Evolutionary conservation across 345 rosid genomes (phyloP), one percentile per base, ranked within the genome.

Genomic region (Durio zibethinus): DNA sequence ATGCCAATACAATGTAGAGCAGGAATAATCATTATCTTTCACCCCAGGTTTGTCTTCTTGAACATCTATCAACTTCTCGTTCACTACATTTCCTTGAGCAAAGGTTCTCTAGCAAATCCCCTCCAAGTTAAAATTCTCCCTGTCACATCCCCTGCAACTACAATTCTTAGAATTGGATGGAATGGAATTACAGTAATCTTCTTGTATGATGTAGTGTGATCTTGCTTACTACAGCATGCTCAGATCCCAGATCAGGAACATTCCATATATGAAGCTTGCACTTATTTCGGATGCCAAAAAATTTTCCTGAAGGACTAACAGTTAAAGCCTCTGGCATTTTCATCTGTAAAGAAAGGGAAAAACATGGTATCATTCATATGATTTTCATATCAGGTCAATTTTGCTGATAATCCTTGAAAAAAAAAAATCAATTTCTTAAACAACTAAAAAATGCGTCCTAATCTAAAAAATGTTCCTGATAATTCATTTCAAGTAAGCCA

Each of bases 51-150:
- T 93, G 68, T 92, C 97, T 80, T 53, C n/a, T n/a, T n/a, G 81
- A 79, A 78, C 80, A 62, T 73, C 79, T 79, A 36, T 62, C 1
- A 80, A 38, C 64, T 73, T 88, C 15, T 23, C 78, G 68, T 75
- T 82, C 57, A 27, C 62, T 80, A 43, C 53, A 60, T 83, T 83
- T 72, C 80, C 76, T 9, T 2, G 63, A 29, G 84, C 73, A 86
- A 88, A 87, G 48, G 83, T 77, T 80, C 80, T 88, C 83, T 85
- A 68, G 98, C 99, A 71, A 88, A 84, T 70, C 89, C 89, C 83
- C 98, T 96, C 98, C 98, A 96, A 53, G 91, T 84, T 77, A 96
- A 87, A 82, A 96, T 85, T 85, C 99, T 92, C 64, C 99, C 99
- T 0, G 97, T 91, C 47, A 82, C 88, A 89, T 96, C 99, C 74